Evolutionary conservation across 495 filamentous ascomycete genomes (phyloP).

Genomic region (Aspergillus avenaceus): DNA sequence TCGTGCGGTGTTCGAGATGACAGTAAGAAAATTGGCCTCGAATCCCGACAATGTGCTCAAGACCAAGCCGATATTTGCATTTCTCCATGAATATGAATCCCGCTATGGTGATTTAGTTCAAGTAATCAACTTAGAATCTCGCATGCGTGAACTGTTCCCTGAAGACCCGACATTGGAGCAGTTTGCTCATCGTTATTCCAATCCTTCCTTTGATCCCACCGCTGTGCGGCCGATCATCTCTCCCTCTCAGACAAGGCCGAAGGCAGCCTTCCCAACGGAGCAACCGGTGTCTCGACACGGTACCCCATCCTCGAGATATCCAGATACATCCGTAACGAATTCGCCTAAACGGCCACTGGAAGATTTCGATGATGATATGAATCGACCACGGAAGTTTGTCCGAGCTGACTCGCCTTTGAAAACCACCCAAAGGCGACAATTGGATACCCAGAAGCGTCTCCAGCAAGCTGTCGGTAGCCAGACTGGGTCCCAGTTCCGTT

Average conservation of each 20-base stretch:
- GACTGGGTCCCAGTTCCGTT: conserved; percentile 33
- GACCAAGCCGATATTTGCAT: conserved; percentile 77
- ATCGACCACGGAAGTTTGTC: conserved; percentile 72
- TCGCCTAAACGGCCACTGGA: conserved; percentile 80
- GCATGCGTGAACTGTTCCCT: conserved; percentile 89
- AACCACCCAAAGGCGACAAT: conserved; percentile 71
- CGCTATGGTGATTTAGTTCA: conserved; percentile 86
- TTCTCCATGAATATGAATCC: conserved; percentile 93
- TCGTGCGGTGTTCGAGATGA: conserved; percentile 88
- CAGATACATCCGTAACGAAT: conserved; percentile 47
- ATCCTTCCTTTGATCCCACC: conserved; percentile 68
- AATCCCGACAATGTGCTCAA: conserved; percentile 69
- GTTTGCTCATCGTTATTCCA: conserved; percentile 73
- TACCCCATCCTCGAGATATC: conserved; percentile 50
- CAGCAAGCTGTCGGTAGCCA: conserved; percentile 32
- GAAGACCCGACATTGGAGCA: conserved; percentile 72
- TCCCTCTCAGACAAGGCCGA: conserved; percentile 69
- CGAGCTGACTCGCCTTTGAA: conserved; percentile 86
- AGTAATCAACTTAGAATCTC: conserved; percentile 81
- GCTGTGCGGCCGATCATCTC: conserved; percentile 78
- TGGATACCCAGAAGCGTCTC: conserved; percentile 69
- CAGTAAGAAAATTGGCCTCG: conserved; percentile 69
- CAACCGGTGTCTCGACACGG: conserved; percentile 44
- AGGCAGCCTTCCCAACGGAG: conserved; percentile 25
- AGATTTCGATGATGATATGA: conserved; percentile 64